phyloP scores from a whole-genome alignment of 176 grass and related monocot genomes.

The Eragrostis nindensis region DNA sequence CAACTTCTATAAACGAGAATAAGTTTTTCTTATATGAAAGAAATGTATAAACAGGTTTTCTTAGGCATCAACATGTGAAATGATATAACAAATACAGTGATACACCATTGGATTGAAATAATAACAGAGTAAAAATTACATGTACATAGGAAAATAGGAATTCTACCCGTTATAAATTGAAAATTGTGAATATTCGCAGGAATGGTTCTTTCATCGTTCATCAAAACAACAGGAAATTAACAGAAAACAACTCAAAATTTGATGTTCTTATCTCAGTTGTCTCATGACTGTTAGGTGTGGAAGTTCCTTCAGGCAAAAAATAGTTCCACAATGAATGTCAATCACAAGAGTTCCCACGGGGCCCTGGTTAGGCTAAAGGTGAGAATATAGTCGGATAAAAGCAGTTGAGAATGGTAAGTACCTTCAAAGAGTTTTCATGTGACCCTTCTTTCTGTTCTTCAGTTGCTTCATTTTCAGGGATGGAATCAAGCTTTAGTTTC shows the following conservation, averaged over 20 bases:
- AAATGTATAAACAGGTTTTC: not conserved
- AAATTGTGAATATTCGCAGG: constrained; percentile 11
- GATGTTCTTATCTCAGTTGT: no score
- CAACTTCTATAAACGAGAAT: not conserved
- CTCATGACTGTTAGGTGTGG: no score
- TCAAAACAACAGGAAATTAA: not conserved
- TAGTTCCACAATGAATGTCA: constrained; percentile 5
- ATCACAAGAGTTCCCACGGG: not conserved
- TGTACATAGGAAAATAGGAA: not conserved
- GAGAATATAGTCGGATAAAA: not conserved
- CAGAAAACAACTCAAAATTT: not conserved
- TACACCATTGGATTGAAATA: not conserved
- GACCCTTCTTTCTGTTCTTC: constrained; percentile 67
- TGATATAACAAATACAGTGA: not conserved
- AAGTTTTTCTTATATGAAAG: constrained; percentile 2
- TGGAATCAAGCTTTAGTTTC: constrained; percentile 72
- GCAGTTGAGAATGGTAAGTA: constrained; percentile 33
- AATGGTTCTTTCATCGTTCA: not conserved
- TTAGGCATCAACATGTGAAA: constrained; percentile 10
- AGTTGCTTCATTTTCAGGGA: constrained; percentile 76
- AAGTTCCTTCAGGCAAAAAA: not conserved
- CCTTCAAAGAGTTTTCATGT: constrained; percentile 56
- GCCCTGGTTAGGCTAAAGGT: not conserved
- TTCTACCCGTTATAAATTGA: not conserved
- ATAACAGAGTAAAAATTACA: constrained; percentile 5